A percentile compares a stretch with the other conserved stretches of the same genome.
These are phyloP conservation scores for Leccinum aurantiacum DNA, from an alignment of 768 basidiomycete species.

Conservation along the genomic window DNA sequence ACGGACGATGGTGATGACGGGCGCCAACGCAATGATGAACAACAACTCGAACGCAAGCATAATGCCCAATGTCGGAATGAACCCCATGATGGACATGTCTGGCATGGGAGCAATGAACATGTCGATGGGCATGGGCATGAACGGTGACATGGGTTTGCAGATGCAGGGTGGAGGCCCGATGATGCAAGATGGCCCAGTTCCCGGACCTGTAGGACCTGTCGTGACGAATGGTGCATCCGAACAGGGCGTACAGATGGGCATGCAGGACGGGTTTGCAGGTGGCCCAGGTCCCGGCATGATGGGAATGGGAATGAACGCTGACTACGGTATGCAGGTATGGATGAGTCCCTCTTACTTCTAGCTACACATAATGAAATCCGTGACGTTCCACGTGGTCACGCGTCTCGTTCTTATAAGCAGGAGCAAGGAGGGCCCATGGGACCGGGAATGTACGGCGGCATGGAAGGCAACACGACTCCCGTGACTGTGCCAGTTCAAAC, in stretches of 20 bases:
- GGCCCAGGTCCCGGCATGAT: constrained; percentile 57
- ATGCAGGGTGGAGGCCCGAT: constrained; percentile 47
- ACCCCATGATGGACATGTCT: constrained; percentile 81
- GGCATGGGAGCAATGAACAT: constrained; percentile 59
- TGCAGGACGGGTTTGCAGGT: constrained; percentile 42
- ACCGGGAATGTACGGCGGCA: constrained; percentile 67
- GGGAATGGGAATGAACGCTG: constrained; percentile 68
- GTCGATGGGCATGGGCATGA: constrained; percentile 58
- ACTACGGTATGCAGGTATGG: constrained; percentile 75
- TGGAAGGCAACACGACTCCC: constrained; percentile 55
- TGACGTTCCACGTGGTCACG: constrained; percentile 30
- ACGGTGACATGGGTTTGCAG: constrained; percentile 63
- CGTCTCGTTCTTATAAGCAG: constrained; percentile 35
- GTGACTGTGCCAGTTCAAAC: constrained; percentile 42
- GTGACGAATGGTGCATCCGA: constrained; percentile 39
- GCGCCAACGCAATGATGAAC: constrained; percentile 75
- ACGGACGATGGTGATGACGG: constrained; percentile 85
- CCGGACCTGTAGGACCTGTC: constrained; percentile 33
- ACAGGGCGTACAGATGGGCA: constrained; percentile 40
- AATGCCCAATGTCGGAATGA: constrained; percentile 54
- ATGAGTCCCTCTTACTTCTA: constrained; percentile 30
- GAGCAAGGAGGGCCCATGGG: constrained; percentile 60
- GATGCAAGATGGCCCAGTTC: constrained; percentile 52
- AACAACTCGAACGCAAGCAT: constrained; percentile 53
- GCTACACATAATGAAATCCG: constrained; percentile 39